These are phyloP conservation scores for Diplodia scrobiculata DNA, from an alignment of 2,329 filamentous ascomycete genomes.

Conservation along the genomic window DNA sequence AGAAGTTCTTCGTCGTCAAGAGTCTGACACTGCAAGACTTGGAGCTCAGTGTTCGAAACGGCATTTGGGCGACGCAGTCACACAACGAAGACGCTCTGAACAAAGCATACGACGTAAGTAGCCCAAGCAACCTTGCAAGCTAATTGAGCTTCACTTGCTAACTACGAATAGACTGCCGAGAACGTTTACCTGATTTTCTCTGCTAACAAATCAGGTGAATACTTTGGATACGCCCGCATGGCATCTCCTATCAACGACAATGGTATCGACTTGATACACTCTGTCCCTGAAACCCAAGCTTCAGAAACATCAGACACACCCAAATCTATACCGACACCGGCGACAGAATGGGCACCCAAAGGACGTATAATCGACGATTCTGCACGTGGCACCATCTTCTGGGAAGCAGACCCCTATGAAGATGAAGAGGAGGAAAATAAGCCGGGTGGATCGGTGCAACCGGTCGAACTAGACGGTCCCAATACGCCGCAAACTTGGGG, in stretches of 20 bases:
- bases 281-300: slow-evolving; percentile 62
- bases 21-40: slow-evolving; percentile 89
- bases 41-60: slow-evolving; percentile 81
- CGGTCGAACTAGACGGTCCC: slow-evolving; percentile 36
- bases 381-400: slow-evolving; percentile 92
- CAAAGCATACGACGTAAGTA: slow-evolving; percentile 72
- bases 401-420: slow-evolving; percentile 75
- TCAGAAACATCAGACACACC: slow-evolving; percentile 65
- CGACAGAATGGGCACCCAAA: slow-evolving; percentile 74
- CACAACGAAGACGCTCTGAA: slow-evolving; percentile 89
- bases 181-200: slow-evolving; percentile 93
- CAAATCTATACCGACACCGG: slow-evolving; percentile 76
- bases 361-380: slow-evolving; percentile 92
- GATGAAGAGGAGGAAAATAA: slow-evolving; percentile 54
- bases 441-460: slow-evolving; percentile 47
- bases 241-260: slow-evolving; percentile 79
- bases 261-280: slow-evolving; percentile 46
- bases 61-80: slow-evolving; percentile 90
- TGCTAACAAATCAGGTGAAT: slow-evolving; percentile 95
- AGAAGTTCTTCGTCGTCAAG: slow-evolving; percentile 90
- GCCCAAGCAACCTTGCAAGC: not conserved
- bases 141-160: not conserved
- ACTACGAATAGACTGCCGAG: slow-evolving; percentile 63
- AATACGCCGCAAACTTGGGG: slow-evolving; percentile 68
- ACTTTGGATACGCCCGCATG: slow-evolving; percentile 95